phyloP scores from a whole-genome alignment of 352 stramenopile genomes.

The Elongisporangium senticosum region DNA sequence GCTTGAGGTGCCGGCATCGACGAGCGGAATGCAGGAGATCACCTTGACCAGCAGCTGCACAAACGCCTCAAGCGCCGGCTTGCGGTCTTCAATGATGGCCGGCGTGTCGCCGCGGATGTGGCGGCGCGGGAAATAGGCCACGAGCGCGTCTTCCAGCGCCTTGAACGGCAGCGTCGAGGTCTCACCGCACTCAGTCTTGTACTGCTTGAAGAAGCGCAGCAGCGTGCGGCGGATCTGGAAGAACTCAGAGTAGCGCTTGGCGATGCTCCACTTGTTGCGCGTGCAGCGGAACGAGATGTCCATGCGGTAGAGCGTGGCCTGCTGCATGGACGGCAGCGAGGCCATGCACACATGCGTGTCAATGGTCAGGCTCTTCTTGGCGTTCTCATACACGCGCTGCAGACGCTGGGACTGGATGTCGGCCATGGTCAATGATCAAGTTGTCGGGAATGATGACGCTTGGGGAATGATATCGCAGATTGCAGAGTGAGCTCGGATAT shows the following conservation, averaged over 20 bases:
- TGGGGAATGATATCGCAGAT: background rate
- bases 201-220: slow-evolving; percentile 60
- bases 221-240: slow-evolving; percentile 62
- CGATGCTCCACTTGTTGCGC: slow-evolving; percentile 83
- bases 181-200: slow-evolving; percentile 29
- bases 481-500: background rate
- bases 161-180: slow-evolving; percentile 26
- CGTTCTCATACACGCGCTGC: slow-evolving; percentile 66
- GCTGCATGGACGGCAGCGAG: slow-evolving; percentile 12
- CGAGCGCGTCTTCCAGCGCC: slow-evolving; percentile 46
- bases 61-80: slow-evolving; percentile 63
- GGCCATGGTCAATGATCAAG: slow-evolving; percentile 25
- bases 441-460: background rate
- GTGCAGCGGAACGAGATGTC: slow-evolving; percentile 83
- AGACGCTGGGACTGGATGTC: slow-evolving; percentile 61
- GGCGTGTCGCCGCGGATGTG: slow-evolving; percentile 69
- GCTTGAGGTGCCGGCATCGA: background rate
- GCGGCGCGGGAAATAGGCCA: slow-evolving; percentile 56
- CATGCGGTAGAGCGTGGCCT: slow-evolving; percentile 82
- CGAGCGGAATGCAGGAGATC: slow-evolving; percentile 66
- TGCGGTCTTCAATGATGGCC: slow-evolving; percentile 69
- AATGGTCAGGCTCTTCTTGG: slow-evolving; percentile 78
- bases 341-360: slow-evolving; percentile 64
- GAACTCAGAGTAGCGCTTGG: slow-evolving; percentile 86
- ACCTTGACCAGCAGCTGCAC: slow-evolving; percentile 81